phyloP scores from a whole-genome alignment of 495 filamentous ascomycete genomes.

The Rusavskia elegans region DNA sequence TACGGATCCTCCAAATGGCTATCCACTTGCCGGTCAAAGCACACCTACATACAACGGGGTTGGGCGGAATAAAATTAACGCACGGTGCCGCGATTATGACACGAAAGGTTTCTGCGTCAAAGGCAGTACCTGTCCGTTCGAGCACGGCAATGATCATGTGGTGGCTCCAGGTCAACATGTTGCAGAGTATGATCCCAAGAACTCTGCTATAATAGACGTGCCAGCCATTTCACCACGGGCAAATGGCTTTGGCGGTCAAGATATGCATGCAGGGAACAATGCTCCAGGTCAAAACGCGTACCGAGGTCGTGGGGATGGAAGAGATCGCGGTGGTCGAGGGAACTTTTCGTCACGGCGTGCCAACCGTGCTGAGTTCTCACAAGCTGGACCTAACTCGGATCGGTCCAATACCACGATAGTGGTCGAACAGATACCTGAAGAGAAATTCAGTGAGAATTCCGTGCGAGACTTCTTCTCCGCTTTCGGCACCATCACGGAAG shows the following conservation, averaged over 20 bases:
- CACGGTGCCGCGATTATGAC: conserved; percentile 77
- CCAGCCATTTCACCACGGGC: conserved; percentile 2
- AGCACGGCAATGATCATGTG: conserved; percentile 52
- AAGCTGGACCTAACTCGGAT: conserved; percentile 59
- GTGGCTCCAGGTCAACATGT: conserved; percentile 31
- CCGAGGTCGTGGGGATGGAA: conserved; percentile 30
- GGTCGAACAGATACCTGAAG: conserved; percentile 82
- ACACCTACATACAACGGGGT: not conserved
- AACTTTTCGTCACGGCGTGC: conserved; percentile 23
- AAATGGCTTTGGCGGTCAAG: conserved; percentile 3
- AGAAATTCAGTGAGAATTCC: conserved; percentile 57
- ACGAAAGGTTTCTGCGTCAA: conserved; percentile 71
- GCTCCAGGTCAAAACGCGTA: not conserved
- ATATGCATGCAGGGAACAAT: not conserved
- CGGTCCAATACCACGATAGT: conserved; percentile 66
- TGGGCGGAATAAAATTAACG: conserved; percentile 14
- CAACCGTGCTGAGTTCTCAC: conserved; percentile 53
- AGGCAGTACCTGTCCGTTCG: conserved; percentile 63
- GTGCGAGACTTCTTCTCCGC: conserved; percentile 72
- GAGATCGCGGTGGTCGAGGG: conserved; percentile 22
- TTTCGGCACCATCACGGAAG: conserved; percentile 60
- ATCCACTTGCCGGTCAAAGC: conserved; percentile 2
- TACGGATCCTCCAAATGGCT: conserved; percentile 17
- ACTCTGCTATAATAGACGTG: conserved; percentile 33
- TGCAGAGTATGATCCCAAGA: conserved; percentile 74